Evolutionary conservation across 1,284 basidiomycete genomes (phyloP), one percentile per base, ranked within the genome.

Genomic region (Lignosus rhinocerotis): DNA sequence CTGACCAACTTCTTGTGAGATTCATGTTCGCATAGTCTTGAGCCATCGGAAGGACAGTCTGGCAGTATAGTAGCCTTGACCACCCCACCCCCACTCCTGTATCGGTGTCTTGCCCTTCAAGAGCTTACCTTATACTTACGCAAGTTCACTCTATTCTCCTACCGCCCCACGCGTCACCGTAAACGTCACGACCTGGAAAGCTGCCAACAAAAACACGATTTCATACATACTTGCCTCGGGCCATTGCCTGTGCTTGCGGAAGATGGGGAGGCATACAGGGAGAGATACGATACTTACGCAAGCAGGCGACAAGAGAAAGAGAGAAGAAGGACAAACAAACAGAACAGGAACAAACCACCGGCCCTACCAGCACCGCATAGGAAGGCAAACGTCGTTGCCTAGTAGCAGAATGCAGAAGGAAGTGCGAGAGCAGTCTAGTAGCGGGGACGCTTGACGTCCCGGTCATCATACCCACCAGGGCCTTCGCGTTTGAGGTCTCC

Each of bases 381-480:
- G 55, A 46, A 32, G 36, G 55, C 53, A 19, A 50, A 44, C 48
- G 39, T 39, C 46, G 32, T 38, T 39, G 55, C 44, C 42, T 42
- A 14, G 38, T 14, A 21, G 14, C 32, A 48, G 50, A 12, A 11
- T 41, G 38, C 55, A 45, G 38, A 17, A 53, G 39, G 39, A 41
- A 52, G 41, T 31, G 51, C 31, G 49, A 48, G 41, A 19, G 39
- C 34, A 41, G 41, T 50, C 79, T 85, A 92, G 73, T 92, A 92
- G 69, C 92, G 84, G 69, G 87, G 85, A 69, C 92, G 87, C 76
- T 93, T 93, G 43, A 80, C 69, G 66, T 92, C 90, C 65, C 90
- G 84, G 74, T 92, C 91, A 69, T 91, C 90, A 73, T 82, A 87
- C 68, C 87, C 87, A 73, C 86, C 85, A 53, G 85, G 80, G 67